Percentiles rank a stretch among this genome's conserved stretches.
phyloP scores from a whole-genome alignment of 176 grass and related monocot species.

The Carex kokanica region DNA sequence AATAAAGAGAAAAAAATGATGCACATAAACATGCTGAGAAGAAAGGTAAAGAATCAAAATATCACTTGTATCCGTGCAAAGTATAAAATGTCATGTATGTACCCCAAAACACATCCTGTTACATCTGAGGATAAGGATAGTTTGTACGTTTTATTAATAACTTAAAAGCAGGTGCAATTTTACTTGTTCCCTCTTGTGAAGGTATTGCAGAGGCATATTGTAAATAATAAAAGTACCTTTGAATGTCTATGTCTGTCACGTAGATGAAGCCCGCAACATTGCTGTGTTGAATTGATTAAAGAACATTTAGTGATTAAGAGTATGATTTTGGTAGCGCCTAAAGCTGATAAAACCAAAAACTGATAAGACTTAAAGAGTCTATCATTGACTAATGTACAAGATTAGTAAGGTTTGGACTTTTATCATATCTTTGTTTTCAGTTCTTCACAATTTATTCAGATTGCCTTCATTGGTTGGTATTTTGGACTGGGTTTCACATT shows the following conservation, averaged over 20 bases:
- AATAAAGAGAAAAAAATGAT: neutral
- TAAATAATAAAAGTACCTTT: constrained; percentile 44
- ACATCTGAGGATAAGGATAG: neutral
- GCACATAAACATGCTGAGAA: neutral
- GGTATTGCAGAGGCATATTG: neutral
- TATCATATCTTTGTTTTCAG: neutral
- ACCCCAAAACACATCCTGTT: neutral
- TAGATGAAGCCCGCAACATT: constrained; percentile 90
- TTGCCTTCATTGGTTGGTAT: neutral
- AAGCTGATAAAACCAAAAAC: neutral
- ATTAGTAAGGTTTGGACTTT: neutral
- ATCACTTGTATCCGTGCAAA: neutral
- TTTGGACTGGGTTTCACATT: neutral
- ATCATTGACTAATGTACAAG: neutral
- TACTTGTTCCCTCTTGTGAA: neutral
- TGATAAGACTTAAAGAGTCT: neutral
- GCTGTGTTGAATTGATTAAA: constrained; percentile 40
- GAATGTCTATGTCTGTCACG: constrained; percentile 88
- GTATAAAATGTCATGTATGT: neutral
- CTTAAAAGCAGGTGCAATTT: neutral
- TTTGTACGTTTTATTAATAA: neutral
- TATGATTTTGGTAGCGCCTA: neutral
- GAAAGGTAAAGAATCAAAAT: neutral
- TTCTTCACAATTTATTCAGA: neutral
- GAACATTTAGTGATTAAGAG: constrained; percentile 23